Conservation (phyloP, 2,329 filamentous ascomycete species). For the Hypoxylon rubiginosum region DNA sequence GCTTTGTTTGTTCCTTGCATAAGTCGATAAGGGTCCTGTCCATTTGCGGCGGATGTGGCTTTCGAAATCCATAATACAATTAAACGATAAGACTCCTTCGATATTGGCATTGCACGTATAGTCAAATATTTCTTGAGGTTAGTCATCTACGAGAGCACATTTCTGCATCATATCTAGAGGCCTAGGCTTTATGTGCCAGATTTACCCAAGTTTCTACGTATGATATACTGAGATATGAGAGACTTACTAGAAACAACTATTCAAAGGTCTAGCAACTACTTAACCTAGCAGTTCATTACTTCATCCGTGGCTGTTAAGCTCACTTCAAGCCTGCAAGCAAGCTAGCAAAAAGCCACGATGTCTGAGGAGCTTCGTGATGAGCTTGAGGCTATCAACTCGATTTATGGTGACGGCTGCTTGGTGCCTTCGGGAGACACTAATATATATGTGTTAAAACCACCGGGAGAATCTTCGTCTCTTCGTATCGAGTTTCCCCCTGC, state of each 20-base stretch:
- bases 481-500: slow-evolving; percentile 76
- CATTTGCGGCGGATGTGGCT: slow-evolving; percentile 7
- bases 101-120: not conserved
- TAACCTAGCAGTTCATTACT: not conserved
- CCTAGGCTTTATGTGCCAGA: not conserved
- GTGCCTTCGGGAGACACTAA: slow-evolving; percentile 55
- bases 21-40: slow-evolving; percentile 2
- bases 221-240: not conserved
- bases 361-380: slow-evolving; percentile 77
- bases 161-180: not conserved
- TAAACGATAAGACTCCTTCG: not conserved
- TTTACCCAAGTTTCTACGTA: not conserved
- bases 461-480: slow-evolving; percentile 69
- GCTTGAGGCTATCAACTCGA: slow-evolving; percentile 85
- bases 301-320: not conserved
- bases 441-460: slow-evolving; percentile 75
- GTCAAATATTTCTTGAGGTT: not conserved
- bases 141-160: not conserved
- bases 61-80: not conserved
- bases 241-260: not conserved
- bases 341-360: slow-evolving; percentile 53
- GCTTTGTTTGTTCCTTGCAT: slow-evolving; percentile 26
- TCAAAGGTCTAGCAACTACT: not conserved
- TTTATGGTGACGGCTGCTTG: slow-evolving; percentile 80
- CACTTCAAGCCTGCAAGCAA: not conserved